Conservation (phyloP, 2,329 filamentous ascomycete species). For the Fusarium chlamydosporum region DNA sequence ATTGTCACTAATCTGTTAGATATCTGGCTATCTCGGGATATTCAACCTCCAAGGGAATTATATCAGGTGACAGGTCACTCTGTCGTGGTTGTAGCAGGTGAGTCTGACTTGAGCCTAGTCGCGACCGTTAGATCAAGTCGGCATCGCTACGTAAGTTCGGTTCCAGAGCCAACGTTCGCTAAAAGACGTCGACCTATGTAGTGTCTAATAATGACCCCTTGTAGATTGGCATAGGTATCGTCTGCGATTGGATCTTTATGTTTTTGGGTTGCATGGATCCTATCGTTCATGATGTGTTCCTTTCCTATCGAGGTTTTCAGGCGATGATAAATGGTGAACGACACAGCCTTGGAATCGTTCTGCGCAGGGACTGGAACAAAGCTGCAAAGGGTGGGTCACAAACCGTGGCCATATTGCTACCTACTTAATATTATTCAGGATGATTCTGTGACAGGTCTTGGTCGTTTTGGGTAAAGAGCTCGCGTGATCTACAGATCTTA, state of each 20-base stretch:
- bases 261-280: too few relatives aligned
- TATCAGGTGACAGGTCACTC: slow-evolving; percentile 32
- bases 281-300: too few relatives aligned
- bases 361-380: slow-evolving; percentile 1
- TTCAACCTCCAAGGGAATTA: slow-evolving; percentile 25
- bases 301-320: too few relatives aligned
- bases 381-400: slow-evolving; percentile 5
- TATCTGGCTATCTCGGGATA: slow-evolving; percentile 23
- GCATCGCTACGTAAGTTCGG: slow-evolving; percentile 42
- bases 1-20: slow-evolving; percentile 25
- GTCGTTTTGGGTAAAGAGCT: slow-evolving; percentile 17
- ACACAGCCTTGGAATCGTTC: neutral
- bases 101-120: slow-evolving; percentile 36
- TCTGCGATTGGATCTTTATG: too few relatives aligned
- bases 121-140: slow-evolving; percentile 40
- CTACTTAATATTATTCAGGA: slow-evolving; percentile 10
- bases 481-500: slow-evolving; percentile 28
- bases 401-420: neutral
- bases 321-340: too few relatives aligned
- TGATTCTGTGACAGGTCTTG: slow-evolving; percentile 9
- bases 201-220: too few relatives aligned
- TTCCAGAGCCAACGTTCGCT: slow-evolving; percentile 39
- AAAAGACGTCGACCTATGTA: too few relatives aligned
- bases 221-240: too few relatives aligned
- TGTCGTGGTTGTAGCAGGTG: slow-evolving; percentile 13